Base-by-base conservation (phyloP, 148 eudicot genomes). In the Rhododendron henanense region DNA sequence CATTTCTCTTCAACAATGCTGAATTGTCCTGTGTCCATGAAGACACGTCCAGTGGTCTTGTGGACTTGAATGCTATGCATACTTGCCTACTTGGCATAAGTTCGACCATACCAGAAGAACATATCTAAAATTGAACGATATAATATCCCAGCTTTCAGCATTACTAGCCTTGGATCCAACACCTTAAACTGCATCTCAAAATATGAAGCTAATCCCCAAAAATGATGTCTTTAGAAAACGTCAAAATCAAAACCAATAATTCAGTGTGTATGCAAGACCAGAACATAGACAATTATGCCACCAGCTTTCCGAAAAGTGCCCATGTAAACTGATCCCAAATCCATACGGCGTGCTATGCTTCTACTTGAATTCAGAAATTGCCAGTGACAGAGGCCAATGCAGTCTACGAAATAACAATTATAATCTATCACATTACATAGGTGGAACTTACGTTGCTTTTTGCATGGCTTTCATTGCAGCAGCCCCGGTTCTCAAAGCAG, bases 381-480 rank as follows among this genome's bases (percentile, higher is more conserved):
- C 73, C 23, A 45, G 69, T 44, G 23, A 84, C 19, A 23, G 44
- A 41, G 31, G n/a, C 57, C 74, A 85, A 67, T 39, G 28, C 37
- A 16, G 78, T 10, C 33, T 6, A 65, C 28, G 15, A 88, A 28
- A 28, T 14, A 85, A 44, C 53, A 81, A 3, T 51, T 51, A 2
- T 51, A 51, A 51, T 10, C 16, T 51, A 13, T 51, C 4, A 75
- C 35, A 13, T 9, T 6, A 63, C 23, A 53, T 76, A 53, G 50
- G 48, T 82, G 69, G 35, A 50, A 94, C 99, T 91, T 88, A 94
- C 98, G 96, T 95, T 79, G 96, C 95, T 91, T 93, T 96, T 81
- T 96, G 99, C 99, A 96, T 94, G 67, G 95, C 94, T 85, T 94
- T 94, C 99, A 96, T 94, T 87, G 99, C 96, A 87, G 92, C 86